These are phyloP conservation scores for Wickerhamiella bombiphila DNA, from an alignment of 805 yeast genomes.

Conservation along the genomic window DNA sequence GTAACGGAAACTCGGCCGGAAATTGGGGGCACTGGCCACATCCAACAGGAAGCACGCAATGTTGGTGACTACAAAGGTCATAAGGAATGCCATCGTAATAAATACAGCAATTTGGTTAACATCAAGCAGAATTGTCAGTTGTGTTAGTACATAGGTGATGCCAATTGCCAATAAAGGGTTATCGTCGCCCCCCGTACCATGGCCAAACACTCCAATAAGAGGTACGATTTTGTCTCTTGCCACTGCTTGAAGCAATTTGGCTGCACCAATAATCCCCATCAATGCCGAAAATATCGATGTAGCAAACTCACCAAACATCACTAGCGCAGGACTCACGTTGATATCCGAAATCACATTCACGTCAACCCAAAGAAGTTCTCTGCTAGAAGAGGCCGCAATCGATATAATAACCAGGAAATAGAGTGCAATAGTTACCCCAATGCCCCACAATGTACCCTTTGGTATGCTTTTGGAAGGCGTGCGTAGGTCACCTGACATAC, in stretches of 20 bases:
- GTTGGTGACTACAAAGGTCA: constrained; percentile 91
- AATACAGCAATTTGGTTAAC: constrained; percentile 88
- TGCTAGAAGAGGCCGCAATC: constrained; percentile 66
- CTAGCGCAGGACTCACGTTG: constrained; percentile 48
- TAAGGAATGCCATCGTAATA: constrained; percentile 91
- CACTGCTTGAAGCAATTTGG: constrained; percentile 78
- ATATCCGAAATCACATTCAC: constrained; percentile 77
- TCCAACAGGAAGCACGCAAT: constrained; percentile 81
- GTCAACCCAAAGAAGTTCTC: constrained; percentile 61
- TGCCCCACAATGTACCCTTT: constrained; percentile 79
- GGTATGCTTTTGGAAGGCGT: constrained; percentile 87
- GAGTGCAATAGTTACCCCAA: constrained; percentile 57
- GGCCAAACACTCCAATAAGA: constrained; percentile 47
- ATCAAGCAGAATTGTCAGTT: constrained; percentile 72
- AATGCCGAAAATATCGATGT: constrained; percentile 86
- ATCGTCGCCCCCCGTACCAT: constrained; percentile 35
- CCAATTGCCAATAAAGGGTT: constrained; percentile 49
- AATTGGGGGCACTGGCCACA: constrained; percentile 93
- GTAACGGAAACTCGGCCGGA: constrained; percentile 85
- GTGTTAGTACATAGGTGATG: constrained; percentile 71
- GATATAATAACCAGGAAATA: constrained; percentile 71
- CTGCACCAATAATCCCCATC: constrained; percentile 94
- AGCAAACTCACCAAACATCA: constrained; percentile 79
- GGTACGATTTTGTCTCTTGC: constrained; percentile 84
- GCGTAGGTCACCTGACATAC: constrained; percentile 88